Evolutionary conservation across 1,284 basidiomycete species (phyloP).

Genomic region (Pseudozyma sp.): DNA sequence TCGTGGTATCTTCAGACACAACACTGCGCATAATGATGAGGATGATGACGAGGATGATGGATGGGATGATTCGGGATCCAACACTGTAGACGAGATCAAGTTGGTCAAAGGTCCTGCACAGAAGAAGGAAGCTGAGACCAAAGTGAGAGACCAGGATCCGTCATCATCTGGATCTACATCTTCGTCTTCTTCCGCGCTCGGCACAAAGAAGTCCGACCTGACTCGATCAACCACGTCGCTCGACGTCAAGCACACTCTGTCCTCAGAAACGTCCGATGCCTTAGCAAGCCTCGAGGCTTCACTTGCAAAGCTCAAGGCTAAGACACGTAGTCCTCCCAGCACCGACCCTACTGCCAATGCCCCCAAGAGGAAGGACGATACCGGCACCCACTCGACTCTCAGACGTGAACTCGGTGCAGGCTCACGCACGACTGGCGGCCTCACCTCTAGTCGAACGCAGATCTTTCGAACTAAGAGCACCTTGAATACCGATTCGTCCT

Average conservation of each 20-base stretch:
- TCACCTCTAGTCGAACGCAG: constrained; percentile 22
- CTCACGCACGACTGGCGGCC: not conserved
- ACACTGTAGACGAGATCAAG: constrained; percentile 33
- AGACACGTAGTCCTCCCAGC: constrained; percentile 19
- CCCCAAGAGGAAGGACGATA: constrained; percentile 11
- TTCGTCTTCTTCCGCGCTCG: constrained; percentile 1
- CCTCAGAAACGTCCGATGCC: constrained; percentile 44
- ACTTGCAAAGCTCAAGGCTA: constrained; percentile 39
- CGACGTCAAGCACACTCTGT: constrained; percentile 40
- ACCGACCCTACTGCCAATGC: constrained; percentile 1
- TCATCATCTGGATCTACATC: constrained; percentile 12
- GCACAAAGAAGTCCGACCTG: constrained; percentile 4
- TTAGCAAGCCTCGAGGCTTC: constrained; percentile 51
- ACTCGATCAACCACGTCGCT: constrained; percentile 15
- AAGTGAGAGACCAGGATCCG: not conserved
- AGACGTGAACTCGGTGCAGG: constrained; percentile 26
- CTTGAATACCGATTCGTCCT: constrained; percentile 14
- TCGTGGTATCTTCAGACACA: constrained; percentile 51
- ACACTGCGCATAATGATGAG: constrained; percentile 18
- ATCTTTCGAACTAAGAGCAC: constrained; percentile 13
- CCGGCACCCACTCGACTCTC: constrained; percentile 1
- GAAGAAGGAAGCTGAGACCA: not conserved
- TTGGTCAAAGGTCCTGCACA: constrained; percentile 27
- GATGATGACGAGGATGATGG: constrained; percentile 23
- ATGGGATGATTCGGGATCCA: constrained; percentile 12